Evolutionary conservation across 139 green algal genomes (phyloP).

Genomic region (Micractinium sp.): DNA sequence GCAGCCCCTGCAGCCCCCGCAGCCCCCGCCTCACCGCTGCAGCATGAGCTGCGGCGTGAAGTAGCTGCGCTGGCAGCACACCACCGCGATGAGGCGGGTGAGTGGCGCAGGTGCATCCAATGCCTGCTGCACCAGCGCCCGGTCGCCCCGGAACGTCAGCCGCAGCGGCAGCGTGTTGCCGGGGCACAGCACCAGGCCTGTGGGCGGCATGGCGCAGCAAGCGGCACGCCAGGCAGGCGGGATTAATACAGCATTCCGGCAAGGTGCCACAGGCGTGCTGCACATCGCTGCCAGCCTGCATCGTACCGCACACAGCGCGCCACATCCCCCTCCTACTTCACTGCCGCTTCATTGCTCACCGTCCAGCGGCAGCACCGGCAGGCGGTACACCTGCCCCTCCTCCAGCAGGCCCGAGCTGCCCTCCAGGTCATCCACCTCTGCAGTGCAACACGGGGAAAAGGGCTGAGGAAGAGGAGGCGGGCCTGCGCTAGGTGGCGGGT

Average conservation of each 20-base stretch:
- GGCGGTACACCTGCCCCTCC: constrained; percentile 19
- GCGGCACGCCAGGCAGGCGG: background rate
- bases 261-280: background rate
- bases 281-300: background rate
- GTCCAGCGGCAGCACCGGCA: constrained; percentile 24
- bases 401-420: constrained; percentile 7
- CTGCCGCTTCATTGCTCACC: background rate
- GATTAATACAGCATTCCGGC: background rate
- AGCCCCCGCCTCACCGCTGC: background rate
- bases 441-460: background rate
- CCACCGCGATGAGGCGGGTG: constrained; percentile 14
- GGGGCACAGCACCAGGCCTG: constrained; percentile 35
- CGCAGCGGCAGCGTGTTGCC: constrained; percentile 29
- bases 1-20: background rate
- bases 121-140: constrained; percentile 20
- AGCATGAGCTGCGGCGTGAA: constrained; percentile 29
- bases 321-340: background rate
- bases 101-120: constrained; percentile 13
- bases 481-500: too few relatives aligned
- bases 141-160: constrained; percentile 23
- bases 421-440: constrained; percentile 22
- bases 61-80: constrained; percentile 24
- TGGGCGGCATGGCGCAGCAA: background rate
- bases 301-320: background rate
- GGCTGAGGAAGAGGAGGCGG: background rate